Evolutionary conservation across 2,329 filamentous ascomycete genomes (phyloP), one percentile per base, ranked within the genome.

Genomic region (Cryphonectria nitschkei): DNA sequence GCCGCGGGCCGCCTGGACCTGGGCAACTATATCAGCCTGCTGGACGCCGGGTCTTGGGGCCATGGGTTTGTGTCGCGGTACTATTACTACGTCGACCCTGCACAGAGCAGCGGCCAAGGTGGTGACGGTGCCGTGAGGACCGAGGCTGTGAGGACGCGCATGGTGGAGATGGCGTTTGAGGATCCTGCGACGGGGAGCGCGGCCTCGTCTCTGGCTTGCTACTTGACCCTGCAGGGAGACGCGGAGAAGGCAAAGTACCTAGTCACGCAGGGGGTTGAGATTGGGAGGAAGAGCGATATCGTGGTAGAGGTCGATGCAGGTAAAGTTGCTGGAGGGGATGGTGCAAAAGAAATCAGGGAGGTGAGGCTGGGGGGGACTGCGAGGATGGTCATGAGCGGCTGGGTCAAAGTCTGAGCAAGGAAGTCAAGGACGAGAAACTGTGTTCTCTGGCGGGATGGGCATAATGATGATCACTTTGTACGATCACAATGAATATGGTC

Each of bases 251-350:
- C 78, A 61, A 81, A 78, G 68, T 90, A 87, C 74, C 81, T 84
- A 70, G 80, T 92, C 73, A 86, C 86, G 71, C 90, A 92, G 80
- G 90, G 90, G 0, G 88, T 91, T 13, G 90, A 92, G 80, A 91
- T 92, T 87, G 89, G 89, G 7, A 80, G 89, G 74, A 81, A 80
- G 77, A 89, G 87, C 75, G 80, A 84, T 65, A 88, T 88, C 64
- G 75, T 78, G 54, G 83, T 88, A 50, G 81, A 85, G 69, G 81
- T 86, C n/a, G 69, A 68, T 39, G 65, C 73, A 14, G 62, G 65
- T 29, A 11, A 9, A 11, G 11, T 39, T 39, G 37, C 32, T 22
- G 68, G 32, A 11, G 64, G 68, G 11, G 70, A 43, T 7, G 65
- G 67, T 22, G 65, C 50, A 26, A 70, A 69, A 26, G 54, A 34